Evolutionary conservation across 306 rosid species (phyloP).

Genomic region (Abrus precatorius): DNA sequence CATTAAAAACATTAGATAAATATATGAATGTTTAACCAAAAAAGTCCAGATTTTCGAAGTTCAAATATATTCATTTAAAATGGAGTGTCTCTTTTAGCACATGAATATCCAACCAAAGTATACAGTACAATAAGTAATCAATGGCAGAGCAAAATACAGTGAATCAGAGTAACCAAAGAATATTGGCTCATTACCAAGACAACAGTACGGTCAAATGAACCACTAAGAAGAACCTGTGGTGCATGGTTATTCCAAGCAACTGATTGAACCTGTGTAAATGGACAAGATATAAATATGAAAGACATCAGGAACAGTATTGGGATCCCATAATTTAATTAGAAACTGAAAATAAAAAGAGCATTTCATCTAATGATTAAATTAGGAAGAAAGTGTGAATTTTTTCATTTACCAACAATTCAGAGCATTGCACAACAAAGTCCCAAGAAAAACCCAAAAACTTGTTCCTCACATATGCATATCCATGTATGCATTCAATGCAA

Average conservation of each 20-base stretch:
- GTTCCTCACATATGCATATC: not conserved
- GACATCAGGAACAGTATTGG: slow-evolving; percentile 28
- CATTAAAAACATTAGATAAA: slow-evolving; percentile 33
- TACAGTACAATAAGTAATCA: slow-evolving; percentile 24
- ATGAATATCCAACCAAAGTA: slow-evolving; percentile 17
- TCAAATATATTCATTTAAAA: slow-evolving; percentile 30
- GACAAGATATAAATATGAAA: slow-evolving; percentile 43
- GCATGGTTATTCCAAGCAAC: slow-evolving; percentile 88
- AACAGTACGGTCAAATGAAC: slow-evolving; percentile 87
- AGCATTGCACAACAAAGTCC: slow-evolving; percentile 31
- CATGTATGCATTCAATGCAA: slow-evolving; percentile 12
- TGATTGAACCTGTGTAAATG: slow-evolving; percentile 81
- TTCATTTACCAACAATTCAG: slow-evolving; percentile 12
- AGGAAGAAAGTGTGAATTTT: not conserved
- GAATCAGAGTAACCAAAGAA: slow-evolving; percentile 15
- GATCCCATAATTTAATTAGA: slow-evolving; percentile 3
- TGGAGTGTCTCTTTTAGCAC: slow-evolving; percentile 16
- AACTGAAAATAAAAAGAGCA: not conserved
- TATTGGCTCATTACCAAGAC: slow-evolving; percentile 73
- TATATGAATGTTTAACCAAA: not conserved
- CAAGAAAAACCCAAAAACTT: not conserved
- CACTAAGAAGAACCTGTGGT: slow-evolving; percentile 89
- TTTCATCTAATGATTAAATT: not conserved
- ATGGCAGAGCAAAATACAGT: slow-evolving; percentile 1
- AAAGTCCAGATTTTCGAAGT: not conserved